phyloP scores from a whole-genome alignment of 768 basidiomycete genomes.

The Calocybe indica region DNA sequence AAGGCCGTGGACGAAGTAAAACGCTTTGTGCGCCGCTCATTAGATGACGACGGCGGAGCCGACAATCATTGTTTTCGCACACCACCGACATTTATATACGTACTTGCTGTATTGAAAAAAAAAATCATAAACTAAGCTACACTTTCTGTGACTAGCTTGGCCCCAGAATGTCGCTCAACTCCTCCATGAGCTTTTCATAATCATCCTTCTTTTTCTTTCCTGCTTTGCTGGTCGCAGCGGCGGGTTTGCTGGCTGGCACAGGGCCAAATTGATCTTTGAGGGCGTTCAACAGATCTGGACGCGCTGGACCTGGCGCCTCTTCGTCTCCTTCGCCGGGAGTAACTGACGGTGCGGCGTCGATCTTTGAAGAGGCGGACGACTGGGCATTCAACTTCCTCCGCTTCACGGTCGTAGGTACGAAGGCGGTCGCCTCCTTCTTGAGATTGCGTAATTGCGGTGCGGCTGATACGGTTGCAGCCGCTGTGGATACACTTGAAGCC shows the following conservation, averaged over 20 bases:
- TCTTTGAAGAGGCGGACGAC: slow-evolving; percentile 27
- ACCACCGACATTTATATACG: too few species aligned
- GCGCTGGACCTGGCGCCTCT: slow-evolving; percentile 27
- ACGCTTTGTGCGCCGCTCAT: slow-evolving; percentile 28
- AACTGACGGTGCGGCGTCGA: slow-evolving; percentile 64
- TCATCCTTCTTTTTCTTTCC: slow-evolving; percentile 44
- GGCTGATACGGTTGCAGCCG: slow-evolving; percentile 67
- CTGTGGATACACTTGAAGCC: background rate
- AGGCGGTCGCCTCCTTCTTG: slow-evolving; percentile 91
- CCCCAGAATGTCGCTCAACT: slow-evolving; percentile 63
- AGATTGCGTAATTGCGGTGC: slow-evolving; percentile 87
- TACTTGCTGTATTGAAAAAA: background rate
- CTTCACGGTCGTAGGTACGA: slow-evolving; percentile 80
- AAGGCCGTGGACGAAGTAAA: slow-evolving; percentile 63
- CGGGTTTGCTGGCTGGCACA: slow-evolving; percentile 9
- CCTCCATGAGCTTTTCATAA: slow-evolving; percentile 72
- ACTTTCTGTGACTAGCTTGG: slow-evolving; percentile 8
- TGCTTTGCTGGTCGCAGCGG: slow-evolving; percentile 14
- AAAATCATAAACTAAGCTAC: background rate
- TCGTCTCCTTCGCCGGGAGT: slow-evolving; percentile 26
- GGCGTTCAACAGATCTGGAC: slow-evolving; percentile 63
- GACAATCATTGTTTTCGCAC: too few species aligned
- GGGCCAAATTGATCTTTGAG: slow-evolving; percentile 55
- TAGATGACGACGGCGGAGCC: too few species aligned
- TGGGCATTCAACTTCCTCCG: slow-evolving; percentile 51